These are phyloP conservation scores for Sistotremastrum niveocremeum DNA, from an alignment of 768 basidiomycete genomes.

Conservation along the genomic window DNA sequence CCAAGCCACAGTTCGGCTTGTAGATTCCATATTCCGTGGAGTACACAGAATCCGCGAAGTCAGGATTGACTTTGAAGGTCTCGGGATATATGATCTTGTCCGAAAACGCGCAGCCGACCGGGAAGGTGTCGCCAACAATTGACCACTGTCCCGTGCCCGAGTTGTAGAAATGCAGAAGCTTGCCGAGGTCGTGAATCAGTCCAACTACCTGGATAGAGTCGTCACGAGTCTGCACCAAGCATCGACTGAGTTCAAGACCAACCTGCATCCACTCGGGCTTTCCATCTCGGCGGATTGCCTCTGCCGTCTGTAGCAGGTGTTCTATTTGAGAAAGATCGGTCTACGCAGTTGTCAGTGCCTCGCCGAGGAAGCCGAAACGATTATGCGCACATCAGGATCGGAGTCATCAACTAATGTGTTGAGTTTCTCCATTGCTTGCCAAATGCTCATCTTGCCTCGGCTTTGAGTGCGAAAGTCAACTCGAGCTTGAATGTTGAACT, in stretches of 20 bases:
- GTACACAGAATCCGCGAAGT: constrained; percentile 48
- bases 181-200: constrained; percentile 81
- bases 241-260: constrained; percentile 2
- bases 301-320: constrained; percentile 84
- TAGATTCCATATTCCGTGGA: constrained; percentile 67
- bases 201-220: constrained; percentile 45
- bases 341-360: constrained; percentile 25
- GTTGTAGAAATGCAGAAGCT: constrained; percentile 71
- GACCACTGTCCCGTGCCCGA: constrained; percentile 85
- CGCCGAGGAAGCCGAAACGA: background rate
- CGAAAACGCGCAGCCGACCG: constrained; percentile 78
- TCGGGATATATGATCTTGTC: constrained; percentile 74
- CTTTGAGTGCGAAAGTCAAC: constrained; percentile 54
- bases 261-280: constrained; percentile 90
- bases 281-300: constrained; percentile 73
- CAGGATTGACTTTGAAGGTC: constrained; percentile 64
- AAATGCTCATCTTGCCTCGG: constrained; percentile 69
- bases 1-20: constrained; percentile 63
- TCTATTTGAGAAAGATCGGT: constrained; percentile 76
- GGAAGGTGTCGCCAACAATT: constrained; percentile 76
- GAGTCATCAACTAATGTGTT: constrained; percentile 83
- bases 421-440: constrained; percentile 80
- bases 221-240: constrained; percentile 1
- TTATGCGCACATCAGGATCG: constrained; percentile 60
- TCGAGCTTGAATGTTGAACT: constrained; percentile 68